These are phyloP conservation scores for Verticillium tricorpus DNA, from an alignment of 2,329 filamentous ascomycete genomes.

Conservation along the genomic window DNA sequence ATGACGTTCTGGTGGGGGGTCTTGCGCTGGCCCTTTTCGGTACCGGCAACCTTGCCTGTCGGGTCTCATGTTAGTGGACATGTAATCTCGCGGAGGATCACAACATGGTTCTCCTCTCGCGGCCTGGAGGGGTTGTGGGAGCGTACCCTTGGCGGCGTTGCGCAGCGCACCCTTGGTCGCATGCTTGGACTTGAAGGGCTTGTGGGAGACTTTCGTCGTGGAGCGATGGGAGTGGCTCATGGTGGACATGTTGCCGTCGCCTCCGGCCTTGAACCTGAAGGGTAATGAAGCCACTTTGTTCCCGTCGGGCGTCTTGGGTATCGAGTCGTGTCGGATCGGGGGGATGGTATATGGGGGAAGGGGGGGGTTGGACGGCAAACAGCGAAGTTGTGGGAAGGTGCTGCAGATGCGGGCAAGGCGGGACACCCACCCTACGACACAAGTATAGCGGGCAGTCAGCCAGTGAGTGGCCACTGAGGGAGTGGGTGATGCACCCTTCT, in stretches of 20 bases:
- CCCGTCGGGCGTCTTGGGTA: not conserved
- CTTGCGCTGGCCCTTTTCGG: slow-evolving; percentile 71
- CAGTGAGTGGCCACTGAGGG: not conserved
- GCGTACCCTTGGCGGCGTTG: slow-evolving; percentile 74
- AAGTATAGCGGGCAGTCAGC: not conserved
- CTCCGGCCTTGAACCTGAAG: slow-evolving; percentile 82
- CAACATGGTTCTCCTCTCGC: no score
- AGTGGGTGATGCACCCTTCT: not conserved
- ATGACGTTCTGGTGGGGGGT: slow-evolving; percentile 95
- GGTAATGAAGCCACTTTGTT: slow-evolving; percentile 66
- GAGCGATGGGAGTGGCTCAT: slow-evolving; percentile 80
- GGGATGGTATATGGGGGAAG: not conserved
- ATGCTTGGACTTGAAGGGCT: slow-evolving; percentile 89
- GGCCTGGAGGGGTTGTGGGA: not conserved
- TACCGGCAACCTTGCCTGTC: slow-evolving; percentile 66
- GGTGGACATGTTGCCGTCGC: slow-evolving; percentile 70
- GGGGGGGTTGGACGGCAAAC: not conserved
- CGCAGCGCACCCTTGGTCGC: slow-evolving; percentile 83
- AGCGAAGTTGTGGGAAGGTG: not conserved
- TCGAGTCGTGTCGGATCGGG: not conserved
- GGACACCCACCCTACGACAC: not conserved
- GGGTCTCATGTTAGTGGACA: not conserved
- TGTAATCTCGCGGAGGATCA: no score
- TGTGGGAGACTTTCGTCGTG: slow-evolving; percentile 84
- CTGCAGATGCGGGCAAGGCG: not conserved